A percentile compares a stretch with the other conserved stretches of the same genome.
These are phyloP conservation scores for Melanomma pulvis-pyrius DNA, from an alignment of 495 filamentous ascomycete species.

Conservation along the genomic window DNA sequence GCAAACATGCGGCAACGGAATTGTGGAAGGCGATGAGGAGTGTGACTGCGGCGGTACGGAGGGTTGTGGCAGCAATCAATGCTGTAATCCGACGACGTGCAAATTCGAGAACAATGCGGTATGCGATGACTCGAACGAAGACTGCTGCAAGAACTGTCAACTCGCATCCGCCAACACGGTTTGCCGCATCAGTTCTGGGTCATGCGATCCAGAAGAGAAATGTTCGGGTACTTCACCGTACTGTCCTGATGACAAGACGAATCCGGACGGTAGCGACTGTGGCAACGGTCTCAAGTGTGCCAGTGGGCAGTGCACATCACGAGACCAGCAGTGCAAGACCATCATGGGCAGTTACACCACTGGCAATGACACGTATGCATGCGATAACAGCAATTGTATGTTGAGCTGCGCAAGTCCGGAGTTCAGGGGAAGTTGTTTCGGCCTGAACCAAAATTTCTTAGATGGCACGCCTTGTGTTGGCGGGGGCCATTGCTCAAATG, in stretches of 20 bases:
- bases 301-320: constrained; percentile 92
- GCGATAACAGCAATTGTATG: constrained; percentile 70
- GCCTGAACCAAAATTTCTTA: constrained; percentile 87
- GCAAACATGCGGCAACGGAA: constrained; percentile 92
- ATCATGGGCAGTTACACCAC: constrained; percentile 78
- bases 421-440: constrained; percentile 66
- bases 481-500: constrained; percentile 75
- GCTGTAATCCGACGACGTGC: constrained; percentile 88
- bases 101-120: constrained; percentile 75
- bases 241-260: constrained; percentile 72
- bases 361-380: constrained; percentile 81
- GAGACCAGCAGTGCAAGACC: constrained; percentile 85
- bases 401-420: constrained; percentile 76
- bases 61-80: constrained; percentile 72
- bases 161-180: constrained; percentile 66
- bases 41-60: constrained; percentile 87
- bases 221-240: constrained; percentile 73
- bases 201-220: constrained; percentile 81
- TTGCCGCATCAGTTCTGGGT: constrained; percentile 76
- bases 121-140: constrained; percentile 89
- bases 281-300: constrained; percentile 75
- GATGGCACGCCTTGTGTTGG: constrained; percentile 88
- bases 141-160: constrained; percentile 82
- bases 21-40: constrained; percentile 91
- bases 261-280: constrained; percentile 70